These are phyloP conservation scores for Fraxinus angustifolia DNA, from an alignment of 305 asterid species.

Conservation along the genomic window DNA sequence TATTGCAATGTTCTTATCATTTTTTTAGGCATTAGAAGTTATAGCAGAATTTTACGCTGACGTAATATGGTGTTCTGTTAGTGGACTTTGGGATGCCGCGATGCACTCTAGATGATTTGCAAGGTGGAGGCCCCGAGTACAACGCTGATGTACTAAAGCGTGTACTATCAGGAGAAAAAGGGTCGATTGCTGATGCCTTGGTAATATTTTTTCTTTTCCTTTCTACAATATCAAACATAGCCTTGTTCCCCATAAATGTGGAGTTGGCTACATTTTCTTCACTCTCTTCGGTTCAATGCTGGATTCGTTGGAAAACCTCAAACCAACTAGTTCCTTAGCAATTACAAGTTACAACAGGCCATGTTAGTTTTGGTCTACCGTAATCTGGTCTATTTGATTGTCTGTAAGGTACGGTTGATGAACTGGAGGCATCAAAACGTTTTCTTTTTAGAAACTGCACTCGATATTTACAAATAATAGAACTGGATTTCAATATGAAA, in stretches of 20 bases:
- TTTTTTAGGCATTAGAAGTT: neutral
- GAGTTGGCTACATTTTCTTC: neutral
- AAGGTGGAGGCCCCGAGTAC: constrained; percentile 83
- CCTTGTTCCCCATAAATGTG: neutral
- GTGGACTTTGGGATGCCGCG: constrained; percentile 94
- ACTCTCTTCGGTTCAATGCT: neutral
- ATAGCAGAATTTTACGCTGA: neutral
- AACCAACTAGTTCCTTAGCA: neutral
- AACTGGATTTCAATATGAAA: neutral
- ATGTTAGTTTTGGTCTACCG: neutral
- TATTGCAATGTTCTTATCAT: constrained; percentile 5
- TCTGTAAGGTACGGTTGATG: neutral
- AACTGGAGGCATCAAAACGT: neutral
- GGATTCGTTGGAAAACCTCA: neutral
- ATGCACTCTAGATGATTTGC: constrained; percentile 69
- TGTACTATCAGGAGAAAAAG: constrained; percentile 72
- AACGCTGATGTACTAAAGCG: constrained; percentile 67
- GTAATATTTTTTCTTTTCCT: constrained; percentile 34
- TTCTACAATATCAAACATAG: neutral
- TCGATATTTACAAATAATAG: neutral
- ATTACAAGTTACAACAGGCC: neutral
- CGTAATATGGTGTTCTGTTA: constrained; percentile 18
- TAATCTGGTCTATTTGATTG: neutral
- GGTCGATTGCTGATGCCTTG: constrained; percentile 82
- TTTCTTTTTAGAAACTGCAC: neutral